These are phyloP conservation scores for Macrocybe gigantea DNA, from an alignment of 768 basidiomycete species.

Conservation along the genomic window DNA sequence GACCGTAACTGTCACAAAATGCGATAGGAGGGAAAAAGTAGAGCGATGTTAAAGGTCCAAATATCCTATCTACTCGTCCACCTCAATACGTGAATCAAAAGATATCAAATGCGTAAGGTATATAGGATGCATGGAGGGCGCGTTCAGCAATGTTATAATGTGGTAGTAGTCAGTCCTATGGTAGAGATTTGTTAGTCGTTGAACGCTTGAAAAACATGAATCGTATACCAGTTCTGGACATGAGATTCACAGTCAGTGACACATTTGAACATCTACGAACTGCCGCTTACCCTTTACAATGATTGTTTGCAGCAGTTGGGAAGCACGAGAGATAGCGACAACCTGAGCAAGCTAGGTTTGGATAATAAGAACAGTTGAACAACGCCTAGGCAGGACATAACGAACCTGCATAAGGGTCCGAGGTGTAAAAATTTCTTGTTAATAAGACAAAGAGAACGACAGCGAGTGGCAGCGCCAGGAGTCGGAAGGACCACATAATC, in stretches of 20 bases:
- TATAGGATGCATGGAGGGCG: too few relatives aligned
- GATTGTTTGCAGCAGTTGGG: constrained; percentile 66
- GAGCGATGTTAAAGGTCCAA: too few relatives aligned
- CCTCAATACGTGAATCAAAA: too few relatives aligned
- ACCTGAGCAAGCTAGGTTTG: constrained; percentile 64
- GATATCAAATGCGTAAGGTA: too few relatives aligned
- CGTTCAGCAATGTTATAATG: too few relatives aligned
- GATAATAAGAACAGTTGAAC: background rate
- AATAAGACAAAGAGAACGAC: constrained; percentile 80
- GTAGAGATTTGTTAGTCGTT: background rate
- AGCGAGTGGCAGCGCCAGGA: constrained; percentile 69
- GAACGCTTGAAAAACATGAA: constrained; percentile 6
- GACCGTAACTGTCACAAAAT: too few relatives aligned
- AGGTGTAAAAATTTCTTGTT: constrained; percentile 84
- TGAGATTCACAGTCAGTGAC: background rate
- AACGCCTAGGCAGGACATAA: constrained; percentile 7
- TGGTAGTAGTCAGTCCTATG: background rate
- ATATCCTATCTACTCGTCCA: too few relatives aligned
- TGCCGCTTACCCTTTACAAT: constrained; percentile 49
- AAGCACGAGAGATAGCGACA: constrained; percentile 91
- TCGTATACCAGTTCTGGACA: constrained; percentile 13
- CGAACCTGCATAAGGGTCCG: constrained; percentile 78
- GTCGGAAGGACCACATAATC: constrained; percentile 68
- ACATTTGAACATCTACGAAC: constrained; percentile 3
- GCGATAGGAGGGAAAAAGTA: too few relatives aligned